These are phyloP conservation scores for Pichia sp. DNA, from an alignment of 1,139 yeast species.

Conservation along the genomic window DNA sequence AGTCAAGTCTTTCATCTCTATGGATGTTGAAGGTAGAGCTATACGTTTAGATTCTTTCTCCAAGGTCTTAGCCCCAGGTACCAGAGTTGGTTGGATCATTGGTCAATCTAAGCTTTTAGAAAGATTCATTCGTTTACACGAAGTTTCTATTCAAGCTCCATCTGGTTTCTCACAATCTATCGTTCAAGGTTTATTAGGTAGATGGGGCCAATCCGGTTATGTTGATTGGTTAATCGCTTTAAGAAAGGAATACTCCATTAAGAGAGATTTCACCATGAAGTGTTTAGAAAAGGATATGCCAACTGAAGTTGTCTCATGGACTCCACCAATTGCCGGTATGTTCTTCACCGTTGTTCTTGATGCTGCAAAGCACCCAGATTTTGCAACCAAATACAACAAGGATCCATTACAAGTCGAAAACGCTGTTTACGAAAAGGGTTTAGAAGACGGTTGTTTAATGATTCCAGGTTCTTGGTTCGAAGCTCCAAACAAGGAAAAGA, in stretches of 20 bases:
- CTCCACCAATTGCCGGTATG: conserved; percentile 92
- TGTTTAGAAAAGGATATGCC: conserved; percentile 64
- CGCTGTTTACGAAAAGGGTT: conserved; percentile 61
- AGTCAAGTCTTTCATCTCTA: conserved; percentile 73
- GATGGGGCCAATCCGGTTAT: conserved; percentile 78
- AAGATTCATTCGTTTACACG: conserved; percentile 71
- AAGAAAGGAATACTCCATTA: conserved; percentile 76
- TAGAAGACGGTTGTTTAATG: conserved; percentile 68
- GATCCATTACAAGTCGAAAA: conserved; percentile 65
- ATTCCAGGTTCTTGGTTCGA: conserved; percentile 93
- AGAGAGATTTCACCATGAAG: conserved; percentile 77
- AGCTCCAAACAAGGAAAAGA: conserved; percentile 40
- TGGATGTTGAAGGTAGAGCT: conserved; percentile 90
- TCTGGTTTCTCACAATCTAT: conserved; percentile 79
- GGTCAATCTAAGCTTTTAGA: conserved; percentile 69
- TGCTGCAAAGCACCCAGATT: conserved; percentile 78
- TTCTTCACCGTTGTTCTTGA: conserved; percentile 79
- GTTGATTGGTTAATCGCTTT: conserved; percentile 87
- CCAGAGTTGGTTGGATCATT: conserved; percentile 88
- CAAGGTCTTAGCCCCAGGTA: conserved; percentile 90
- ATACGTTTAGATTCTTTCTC: conserved; percentile 89
- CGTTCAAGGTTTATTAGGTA: conserved; percentile 51
- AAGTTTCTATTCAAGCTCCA: conserved; percentile 79
- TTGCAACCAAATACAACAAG: conserved; percentile 44
- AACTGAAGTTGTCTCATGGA: conserved; percentile 48